Evolutionary conservation across 1,284 basidiomycete species (phyloP), one percentile per base, ranked within the genome.

Genomic region (Gymnopus androsaceus): DNA sequence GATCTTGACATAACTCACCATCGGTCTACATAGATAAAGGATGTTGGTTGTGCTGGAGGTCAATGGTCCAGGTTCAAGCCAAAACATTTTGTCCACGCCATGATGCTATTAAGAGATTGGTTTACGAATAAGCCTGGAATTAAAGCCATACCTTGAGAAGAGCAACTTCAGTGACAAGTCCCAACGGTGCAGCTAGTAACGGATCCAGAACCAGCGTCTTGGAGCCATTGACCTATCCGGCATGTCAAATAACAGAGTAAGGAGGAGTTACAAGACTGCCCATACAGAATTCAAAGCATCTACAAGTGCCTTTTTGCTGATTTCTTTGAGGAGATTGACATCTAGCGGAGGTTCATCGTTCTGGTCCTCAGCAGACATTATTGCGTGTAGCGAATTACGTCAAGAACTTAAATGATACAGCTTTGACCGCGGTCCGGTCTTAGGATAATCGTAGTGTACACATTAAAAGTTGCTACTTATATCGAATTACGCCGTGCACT

Each of bases 21-120:
- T 83, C 2, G 97, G 94, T 27, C 95, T 82, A 69, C 93, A 97
- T 15, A 99, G 83, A 75, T 97, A 99, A 19, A 99, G 85, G 59
- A 99, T 85, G 62, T 95, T 96, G 30, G 91, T 85, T 3, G 95
- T 95, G 3, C 84, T 83, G 1, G 92, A 90, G 40, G 86, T 84
- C 53, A 97, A 74, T 9, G 92, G 87, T 27, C 94, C 94, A 7
- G 86, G 69, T 72, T 99, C 97, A 25, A 99, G 85, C 97, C 97
- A 99, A 73, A 97, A 98, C 90, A 99, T 96, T 78, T 97, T 97
- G 75, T 98, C 96, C 3, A 99, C 95, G 3, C 94, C 95, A 82
- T 98, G 95, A 69, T 98, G 92, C 91, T 98, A 14, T 12, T 1
- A 64, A 21, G 54, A 61, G 51, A 50, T 50, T 41, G 41, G n/a